Percentiles rank a stretch among this genome's conserved stretches.
phyloP scores from a whole-genome alignment of 768 basidiomycete species.

The Auriscalpium vulgare region DNA sequence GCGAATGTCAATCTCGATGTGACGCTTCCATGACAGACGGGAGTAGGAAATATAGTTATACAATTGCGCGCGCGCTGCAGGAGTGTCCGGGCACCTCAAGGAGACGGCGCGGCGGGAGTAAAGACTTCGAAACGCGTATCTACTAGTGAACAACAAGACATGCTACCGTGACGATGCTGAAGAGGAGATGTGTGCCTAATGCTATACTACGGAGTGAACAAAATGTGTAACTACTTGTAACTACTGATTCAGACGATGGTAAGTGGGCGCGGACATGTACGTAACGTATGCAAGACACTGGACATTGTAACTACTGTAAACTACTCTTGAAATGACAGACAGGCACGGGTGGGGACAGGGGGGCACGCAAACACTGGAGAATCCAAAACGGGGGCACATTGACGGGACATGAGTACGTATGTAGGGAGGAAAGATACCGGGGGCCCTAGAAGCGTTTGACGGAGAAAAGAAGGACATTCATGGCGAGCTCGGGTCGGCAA shows the following conservation, averaged over 20 bases:
- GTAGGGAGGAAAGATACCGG: not conserved
- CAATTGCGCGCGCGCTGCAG: too few species aligned
- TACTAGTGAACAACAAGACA: constrained; percentile 10
- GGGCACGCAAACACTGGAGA: not conserved
- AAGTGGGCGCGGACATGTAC: constrained; percentile 9
- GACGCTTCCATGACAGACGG: too few species aligned
- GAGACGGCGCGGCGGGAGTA: too few species aligned
- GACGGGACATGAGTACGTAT: too few species aligned
- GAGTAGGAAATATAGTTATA: too few species aligned
- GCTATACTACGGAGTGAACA: constrained; percentile 9
- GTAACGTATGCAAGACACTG: constrained; percentile 14
- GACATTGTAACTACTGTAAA: constrained; percentile 14
- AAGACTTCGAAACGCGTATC: constrained; percentile 1
- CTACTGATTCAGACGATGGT: constrained; percentile 9
- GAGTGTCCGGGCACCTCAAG: too few species aligned
- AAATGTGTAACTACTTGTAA: constrained; percentile 18
- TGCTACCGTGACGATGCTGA: not conserved
- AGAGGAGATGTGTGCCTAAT: constrained; percentile 3
- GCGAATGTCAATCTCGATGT: too few species aligned
- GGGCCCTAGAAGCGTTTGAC: not conserved
- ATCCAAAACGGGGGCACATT: not conserved
- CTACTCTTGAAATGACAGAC: not conserved
- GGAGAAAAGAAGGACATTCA: not conserved
- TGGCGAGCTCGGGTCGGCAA: not conserved
- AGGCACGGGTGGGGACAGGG: not conserved